Base-by-base conservation (phyloP, 371 early-diverging fungal species). In the Mucor racemosus region DNA sequence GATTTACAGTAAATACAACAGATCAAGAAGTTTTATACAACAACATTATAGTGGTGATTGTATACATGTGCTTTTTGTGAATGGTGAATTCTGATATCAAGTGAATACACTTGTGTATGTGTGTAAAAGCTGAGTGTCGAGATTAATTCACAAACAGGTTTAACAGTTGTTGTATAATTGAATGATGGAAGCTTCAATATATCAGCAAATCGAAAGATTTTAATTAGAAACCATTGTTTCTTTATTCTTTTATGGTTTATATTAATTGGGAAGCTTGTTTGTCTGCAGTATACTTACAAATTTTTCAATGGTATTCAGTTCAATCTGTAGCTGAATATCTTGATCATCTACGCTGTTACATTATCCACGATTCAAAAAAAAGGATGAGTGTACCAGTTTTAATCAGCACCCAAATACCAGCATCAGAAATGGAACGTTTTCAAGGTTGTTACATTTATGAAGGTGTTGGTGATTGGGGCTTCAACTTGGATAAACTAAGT, bases 381-480 rank as follows among this genome's bases (percentile, higher is more conserved):
- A 7, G 9, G 0, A 19, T 26, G 21, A 26, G 4, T 11, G 0
- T 21, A 46, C 60, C 60, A 4, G 7, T 34, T 15, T 19, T 50
- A 36, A 1, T 15, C 19, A 34, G 50, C 14, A 50, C 26, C 4
- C 21, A 19, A 10, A 10, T 50, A 21, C 50, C 50, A 50, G 50
- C 50, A 50, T 26, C 50, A n/a, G 10, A 50, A 19, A 50, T 7
- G 17, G 10, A 11, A 21, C 50, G 50, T 21, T 50, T 21, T 50
- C 10, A 50, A 21, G 50, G 50, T 7, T 50, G n/a, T 17, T 59
- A 53, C 15, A 14, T 65, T 4, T 59, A 42, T 54, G 66, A 65
- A 53, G 41, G 54, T 5, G 50, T 65, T 39, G 66, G 66, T 5
- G 34, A 65, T 7, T 65, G 60, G 53, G 44, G 59, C 3, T 33